Base-by-base conservation (phyloP, 2,329 filamentous ascomycete genomes). In the Fusarium protoensiforme region DNA sequence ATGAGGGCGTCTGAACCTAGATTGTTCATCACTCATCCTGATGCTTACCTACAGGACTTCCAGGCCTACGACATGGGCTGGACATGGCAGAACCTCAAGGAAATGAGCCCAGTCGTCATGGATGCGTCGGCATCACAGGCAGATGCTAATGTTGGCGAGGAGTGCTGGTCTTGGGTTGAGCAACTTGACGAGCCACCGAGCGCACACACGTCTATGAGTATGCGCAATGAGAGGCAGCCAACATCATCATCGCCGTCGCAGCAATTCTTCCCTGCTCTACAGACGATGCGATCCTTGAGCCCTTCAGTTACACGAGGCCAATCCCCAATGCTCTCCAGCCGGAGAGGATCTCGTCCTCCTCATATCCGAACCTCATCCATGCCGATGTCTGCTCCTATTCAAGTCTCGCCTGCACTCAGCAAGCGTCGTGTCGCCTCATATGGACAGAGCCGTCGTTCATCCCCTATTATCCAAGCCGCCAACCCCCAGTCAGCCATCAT, bases 21-120 rank as follows among this genome's bases (percentile, higher is more conserved):
- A 10, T 87, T 96, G 14, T 96, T 93, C 81, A 87, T 95, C 66
- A 96, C 93, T 1, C 92, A 94, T 67, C 89, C 91, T 5, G 91
- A 93, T 73, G 92, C 92, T 1, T 96, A 96, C 73, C 83, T 93
- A 3, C 93, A 96, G 77, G 88, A 91, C 69, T 80, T 83, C 16
- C 82, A 85, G 35, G 85, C 87, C 7, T 87, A 88, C 39, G 85
- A 87, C 48, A 79, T 84, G 11, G 86, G 86, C 7, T 95, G 92
- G 92, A 91, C 89, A 2, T 96, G 93, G 93, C 90, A 91, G 74
- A 87, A 87, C 53, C 81, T 95, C 11, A 88, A 90, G 36, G 87
- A 91, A 74, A 83, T 94, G 27, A 90, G 88, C 57, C 86, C 89
- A 7, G 84, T 89, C 22, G 87, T 88, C 70, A 82, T 84, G 2